Evolutionary conservation across 805 yeast species (phyloP), one percentile per base, ranked within the genome.

Genomic region (Candida tibetensis): DNA sequence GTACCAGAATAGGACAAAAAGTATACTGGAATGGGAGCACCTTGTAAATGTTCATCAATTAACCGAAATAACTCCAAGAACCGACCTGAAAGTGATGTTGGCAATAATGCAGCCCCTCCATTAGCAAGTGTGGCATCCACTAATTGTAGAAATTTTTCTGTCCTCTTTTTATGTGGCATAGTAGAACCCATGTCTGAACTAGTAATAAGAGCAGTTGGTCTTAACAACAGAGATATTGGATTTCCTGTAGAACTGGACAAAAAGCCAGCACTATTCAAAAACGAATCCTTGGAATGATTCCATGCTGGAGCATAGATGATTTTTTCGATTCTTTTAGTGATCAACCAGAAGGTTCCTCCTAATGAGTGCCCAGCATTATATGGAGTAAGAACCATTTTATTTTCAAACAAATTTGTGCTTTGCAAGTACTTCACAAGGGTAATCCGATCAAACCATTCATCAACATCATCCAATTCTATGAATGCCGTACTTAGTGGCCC

Each of bases 251-350:
- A 52, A 7, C 48, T 57, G 33, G 78, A 77, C 28, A 82, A 55
- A 14, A 85, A 59, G 16, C 72, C 71, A 3, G 93, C 85, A 19
- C 89, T 81, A 45, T 82, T 84, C 36, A 93, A 63, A 49, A 89
- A 89, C 0, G 86, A 75, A 54, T 91, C 98, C 47, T 80, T 81
- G 1, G 97, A 82, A 56, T 93, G 98, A 58, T 90, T 91, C 98
- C 98, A 93, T 31, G 85, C 79, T 2, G 93, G 89, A 0, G 96
- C 95, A 58, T 88, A 87, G 2, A 91, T 68, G n/a, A 90, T 66
- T 45, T 82, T 82, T 48, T 91, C 97, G 13, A 81, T 76, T 44
- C 83, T 80, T 39, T 81, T 81, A 31, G 76, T 73, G 8, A 91
- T 58, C 26, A 82, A 66, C 97, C 97, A 90, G 32, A 90, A 78